Evolutionary conservation across 192 early-diverging fungal genomes (phyloP), one percentile per base, ranked within the genome.

Genomic region (Linderina pennispora): DNA sequence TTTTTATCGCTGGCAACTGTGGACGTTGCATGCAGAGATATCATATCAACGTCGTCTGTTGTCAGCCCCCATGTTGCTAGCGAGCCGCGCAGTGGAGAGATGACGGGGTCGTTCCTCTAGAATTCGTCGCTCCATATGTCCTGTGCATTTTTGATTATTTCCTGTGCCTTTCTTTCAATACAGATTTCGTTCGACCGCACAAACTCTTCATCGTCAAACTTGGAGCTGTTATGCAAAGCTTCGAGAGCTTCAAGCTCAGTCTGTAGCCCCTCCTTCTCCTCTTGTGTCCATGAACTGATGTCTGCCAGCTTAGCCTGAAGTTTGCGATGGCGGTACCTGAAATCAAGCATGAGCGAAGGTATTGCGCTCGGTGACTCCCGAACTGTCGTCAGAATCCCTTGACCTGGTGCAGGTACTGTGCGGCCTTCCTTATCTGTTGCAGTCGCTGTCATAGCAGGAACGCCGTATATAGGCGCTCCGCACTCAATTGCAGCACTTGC

Each of bases 1-100:
- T 93, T 93, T 78, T 88, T 84, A 65, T 93, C 91, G 70, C 91
- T 93, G 31, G 91, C 89, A 68, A 87, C 85, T 51, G 91, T 93
- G 33, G 83, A 82, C 15, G 91, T 93, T 40, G 89, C 91, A 71
- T 93, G 91, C 86, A 93, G 91, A 18, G 91, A 93, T 15, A 85
- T 84, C 23, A 90, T 81, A 39, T 84, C 81, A 63, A 93, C 86
- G 62, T 93, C 91, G 65, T 93, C 87, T 40, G 89, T 74, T 26
- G 81, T 90, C 47, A 93, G 65, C 38, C 91, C 91, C 57, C 78
- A 93, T 7, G 77, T 76, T 23, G 88, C 87, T 23, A 93, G 74
- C 21, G 83, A 86, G 49, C 86, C 91, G 46, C 90, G 86, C 34
- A 93, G 65, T 43, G 91, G 85, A 23, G 89, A 69, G 50, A 93